phyloP scores from a whole-genome alignment of 2,329 filamentous ascomycete species.

The Fusarium ramigenum region DNA sequence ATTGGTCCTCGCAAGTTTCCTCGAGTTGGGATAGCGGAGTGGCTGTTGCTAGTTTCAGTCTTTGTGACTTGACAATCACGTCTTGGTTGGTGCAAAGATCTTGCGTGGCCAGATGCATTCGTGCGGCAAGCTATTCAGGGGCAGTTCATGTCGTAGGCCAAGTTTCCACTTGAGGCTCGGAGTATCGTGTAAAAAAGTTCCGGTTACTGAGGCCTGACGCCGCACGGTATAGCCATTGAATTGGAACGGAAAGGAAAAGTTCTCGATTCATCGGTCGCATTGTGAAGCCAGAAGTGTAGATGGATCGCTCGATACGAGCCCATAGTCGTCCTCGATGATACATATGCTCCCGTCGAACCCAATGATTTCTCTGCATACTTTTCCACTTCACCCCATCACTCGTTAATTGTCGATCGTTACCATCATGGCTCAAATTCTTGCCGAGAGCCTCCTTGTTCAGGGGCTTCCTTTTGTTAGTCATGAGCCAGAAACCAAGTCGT shows the following conservation, averaged over 20 bases:
- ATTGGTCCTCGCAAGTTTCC: slow-evolving; percentile 1
- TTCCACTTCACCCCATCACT: slow-evolving; percentile 24
- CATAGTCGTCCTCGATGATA: slow-evolving; percentile 8
- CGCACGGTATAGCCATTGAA: slow-evolving; percentile 24
- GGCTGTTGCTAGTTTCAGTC: slow-evolving; percentile 31
- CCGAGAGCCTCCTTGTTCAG: slow-evolving; percentile 33
- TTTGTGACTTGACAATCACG: slow-evolving; percentile 1
- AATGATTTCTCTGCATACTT: slow-evolving; percentile 4
- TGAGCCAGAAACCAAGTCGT: slow-evolving; percentile 35
- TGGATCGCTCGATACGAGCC: slow-evolving; percentile 16
- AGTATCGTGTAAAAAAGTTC: slow-evolving; percentile 7
- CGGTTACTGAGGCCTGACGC: slow-evolving; percentile 20
- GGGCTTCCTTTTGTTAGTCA: slow-evolving; percentile 36
- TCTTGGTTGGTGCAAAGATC: slow-evolving; percentile 14
- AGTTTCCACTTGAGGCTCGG: slow-evolving; percentile 6
- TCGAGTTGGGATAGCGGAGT: slow-evolving; percentile 33
- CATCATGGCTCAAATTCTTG: slow-evolving; percentile 42
- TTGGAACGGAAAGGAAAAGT: slow-evolving; percentile 12
- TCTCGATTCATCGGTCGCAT: slow-evolving; percentile 16
- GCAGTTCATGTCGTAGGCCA: slow-evolving; percentile 21
- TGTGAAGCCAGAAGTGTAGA: slow-evolving; percentile 14
- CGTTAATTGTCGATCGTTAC: slow-evolving; percentile 38
- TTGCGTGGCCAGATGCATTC: slow-evolving; percentile 15
- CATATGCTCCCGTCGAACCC: slow-evolving; percentile 37
- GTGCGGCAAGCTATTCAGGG: slow-evolving; percentile 20